Evolutionary conservation across 805 yeast species (phyloP).

Genomic region (Gaillardinia entomophila): DNA sequence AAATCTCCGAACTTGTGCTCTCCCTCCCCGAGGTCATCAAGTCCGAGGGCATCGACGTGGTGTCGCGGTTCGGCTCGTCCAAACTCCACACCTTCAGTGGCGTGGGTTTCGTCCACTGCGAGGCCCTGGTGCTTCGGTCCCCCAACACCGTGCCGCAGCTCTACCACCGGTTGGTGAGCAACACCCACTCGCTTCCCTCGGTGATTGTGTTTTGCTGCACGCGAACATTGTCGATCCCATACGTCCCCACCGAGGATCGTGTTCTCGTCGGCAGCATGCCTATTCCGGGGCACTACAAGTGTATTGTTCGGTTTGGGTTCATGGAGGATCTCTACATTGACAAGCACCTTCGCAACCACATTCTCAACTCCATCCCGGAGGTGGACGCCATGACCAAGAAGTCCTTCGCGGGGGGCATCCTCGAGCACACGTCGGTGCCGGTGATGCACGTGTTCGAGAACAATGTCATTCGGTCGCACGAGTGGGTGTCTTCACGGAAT

Average conservation of each 20-base stretch:
- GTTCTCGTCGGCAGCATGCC: slow-evolving; percentile 34
- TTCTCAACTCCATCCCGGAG: slow-evolving; percentile 15
- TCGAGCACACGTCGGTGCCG: slow-evolving; percentile 8
- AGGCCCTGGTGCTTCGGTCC: slow-evolving; percentile 29
- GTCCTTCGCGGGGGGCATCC: not conserved
- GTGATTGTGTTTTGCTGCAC: slow-evolving; percentile 40
- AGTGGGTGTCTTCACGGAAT: slow-evolving; percentile 10
- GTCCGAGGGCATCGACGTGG: slow-evolving; percentile 3
- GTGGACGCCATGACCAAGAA: slow-evolving; percentile 3
- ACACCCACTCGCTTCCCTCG: slow-evolving; percentile 40
- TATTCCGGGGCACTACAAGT: slow-evolving; percentile 42
- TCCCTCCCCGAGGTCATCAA: not conserved
- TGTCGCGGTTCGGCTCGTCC: slow-evolving; percentile 14
- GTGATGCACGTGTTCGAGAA: slow-evolving; percentile 24
- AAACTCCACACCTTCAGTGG: slow-evolving; percentile 24
- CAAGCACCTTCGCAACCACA: slow-evolving; percentile 11
- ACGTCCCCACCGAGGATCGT: slow-evolving; percentile 32
- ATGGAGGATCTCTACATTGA: slow-evolving; percentile 29
- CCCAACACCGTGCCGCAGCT: slow-evolving; percentile 43
- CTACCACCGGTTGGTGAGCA: slow-evolving; percentile 28
- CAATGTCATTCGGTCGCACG: slow-evolving; percentile 19
- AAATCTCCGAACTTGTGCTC: slow-evolving; percentile 1
- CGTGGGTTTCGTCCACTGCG: slow-evolving; percentile 38
- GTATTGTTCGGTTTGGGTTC: slow-evolving; percentile 46
- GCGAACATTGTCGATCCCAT: slow-evolving; percentile 38